These are phyloP conservation scores for Hypoxylon subgilvum DNA, from an alignment of 495 filamentous ascomycete genomes.

Conservation along the genomic window DNA sequence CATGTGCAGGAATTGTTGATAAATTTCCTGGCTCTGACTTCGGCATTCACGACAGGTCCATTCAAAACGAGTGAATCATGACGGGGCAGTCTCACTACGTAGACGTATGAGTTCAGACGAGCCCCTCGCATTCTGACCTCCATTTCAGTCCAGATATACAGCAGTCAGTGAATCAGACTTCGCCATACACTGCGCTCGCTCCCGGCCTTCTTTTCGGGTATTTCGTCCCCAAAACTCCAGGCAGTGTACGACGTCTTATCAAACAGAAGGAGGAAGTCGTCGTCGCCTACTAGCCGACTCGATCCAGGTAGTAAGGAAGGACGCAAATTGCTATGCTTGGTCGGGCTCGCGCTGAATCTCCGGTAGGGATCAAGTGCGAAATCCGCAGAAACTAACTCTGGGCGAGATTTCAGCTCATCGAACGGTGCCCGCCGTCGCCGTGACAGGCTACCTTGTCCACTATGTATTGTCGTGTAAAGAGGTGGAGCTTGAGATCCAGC, in stretches of 20 bases:
- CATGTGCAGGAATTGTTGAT: too few species aligned
- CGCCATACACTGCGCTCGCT: conserved; percentile 15
- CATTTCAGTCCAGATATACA: background rate
- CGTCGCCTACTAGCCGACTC: conserved; percentile 35
- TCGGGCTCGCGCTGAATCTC: background rate
- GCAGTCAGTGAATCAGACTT: conserved; percentile 10
- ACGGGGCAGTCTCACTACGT: too few species aligned
- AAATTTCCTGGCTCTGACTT: too few species aligned
- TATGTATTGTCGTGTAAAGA: conserved; percentile 17
- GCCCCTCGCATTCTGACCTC: too few species aligned
- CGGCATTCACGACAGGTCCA: too few species aligned
- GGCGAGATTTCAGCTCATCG: background rate
- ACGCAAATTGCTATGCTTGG: background rate
- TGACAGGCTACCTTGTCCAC: conserved; percentile 1
- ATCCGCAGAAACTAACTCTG: conserved; percentile 11
- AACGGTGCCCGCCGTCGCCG: conserved; percentile 4
- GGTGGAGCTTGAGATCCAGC: conserved; percentile 3
- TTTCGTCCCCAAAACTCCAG: conserved; percentile 35
- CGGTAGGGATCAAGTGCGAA: conserved; percentile 24
- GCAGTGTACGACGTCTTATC: conserved; percentile 33
- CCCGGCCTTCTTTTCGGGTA: conserved; percentile 13
- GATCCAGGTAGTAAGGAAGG: conserved; percentile 4
- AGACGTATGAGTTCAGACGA: too few species aligned
- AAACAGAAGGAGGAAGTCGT: conserved; percentile 38
- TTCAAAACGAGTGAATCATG: too few species aligned